Evolutionary conservation across 2,329 filamentous ascomycete species (phyloP).

Genomic region (Colletotrichum phormii): DNA sequence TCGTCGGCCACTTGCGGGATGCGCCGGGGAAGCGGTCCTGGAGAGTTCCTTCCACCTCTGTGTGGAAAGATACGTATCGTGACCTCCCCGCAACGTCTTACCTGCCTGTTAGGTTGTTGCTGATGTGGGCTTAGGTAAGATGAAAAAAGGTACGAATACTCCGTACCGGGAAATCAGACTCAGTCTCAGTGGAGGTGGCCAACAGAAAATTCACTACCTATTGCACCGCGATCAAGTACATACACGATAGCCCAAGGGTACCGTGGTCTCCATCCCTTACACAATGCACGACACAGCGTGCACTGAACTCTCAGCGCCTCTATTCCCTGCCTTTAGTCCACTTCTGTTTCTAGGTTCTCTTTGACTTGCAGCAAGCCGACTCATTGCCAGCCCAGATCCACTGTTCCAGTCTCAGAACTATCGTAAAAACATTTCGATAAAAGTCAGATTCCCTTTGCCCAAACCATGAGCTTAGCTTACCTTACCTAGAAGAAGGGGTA

Average conservation of each 20-base stretch:
- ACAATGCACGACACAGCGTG: slow-evolving; percentile 10
- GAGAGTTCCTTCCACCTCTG: not conserved
- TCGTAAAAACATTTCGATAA: slow-evolving; percentile 21
- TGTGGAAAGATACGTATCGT: not conserved
- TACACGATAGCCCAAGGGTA: not conserved
- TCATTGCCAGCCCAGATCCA: slow-evolving; percentile 19
- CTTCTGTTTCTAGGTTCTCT: slow-evolving; percentile 2
- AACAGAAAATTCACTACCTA: not conserved
- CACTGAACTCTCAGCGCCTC: slow-evolving; percentile 14
- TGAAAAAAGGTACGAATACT: no score
- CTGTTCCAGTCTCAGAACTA: slow-evolving; percentile 27
- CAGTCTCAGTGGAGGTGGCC: not conserved
- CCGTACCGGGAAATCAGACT: not conserved
- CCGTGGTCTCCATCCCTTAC: not conserved
- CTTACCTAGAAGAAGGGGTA: not conserved
- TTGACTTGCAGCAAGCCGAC: slow-evolving; percentile 15
- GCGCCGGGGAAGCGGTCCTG: not conserved
- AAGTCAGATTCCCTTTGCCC: slow-evolving; percentile 26
- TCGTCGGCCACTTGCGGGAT: not conserved
- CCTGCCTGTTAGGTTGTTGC: not conserved
- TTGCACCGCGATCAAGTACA: not conserved
- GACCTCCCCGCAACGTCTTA: not conserved
- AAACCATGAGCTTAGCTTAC: not conserved
- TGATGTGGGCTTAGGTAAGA: not conserved
- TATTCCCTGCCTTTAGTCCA: slow-evolving; percentile 2